Evolutionary conservation across 306 rosid species (phyloP), one percentile per base, ranked within the genome.

Genomic region (Sesbania bispinosa): DNA sequence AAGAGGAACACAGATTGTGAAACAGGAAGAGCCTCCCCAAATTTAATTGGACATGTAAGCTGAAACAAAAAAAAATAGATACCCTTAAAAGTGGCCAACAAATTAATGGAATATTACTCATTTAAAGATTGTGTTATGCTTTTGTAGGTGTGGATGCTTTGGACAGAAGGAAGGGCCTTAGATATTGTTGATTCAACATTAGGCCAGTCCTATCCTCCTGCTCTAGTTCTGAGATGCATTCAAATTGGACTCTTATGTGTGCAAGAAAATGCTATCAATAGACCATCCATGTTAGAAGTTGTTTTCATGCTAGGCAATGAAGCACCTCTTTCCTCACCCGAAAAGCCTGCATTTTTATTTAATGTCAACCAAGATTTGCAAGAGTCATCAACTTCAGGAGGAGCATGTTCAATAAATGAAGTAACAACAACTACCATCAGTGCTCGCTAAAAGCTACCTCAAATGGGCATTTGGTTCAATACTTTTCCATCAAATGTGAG

Each of bases 71-170:
- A 15, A 7, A 13, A 74, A 10, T 13, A 26, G 16, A 45, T 27
- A 29, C 2, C 10, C 19, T 41, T 43, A 55, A 64, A n/a, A n/a
- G n/a, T 67, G 48, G 35, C 9, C 10, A 48, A 32, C 30, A 19
- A 18, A 54, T 30, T 41, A 42, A n/a, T 42, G 15, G 18, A 21
- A 26, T 11, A 1, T 11, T 29, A 63, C 10, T 54, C 35, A 30
- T 42, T 20, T 21, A 43, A 54, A 9, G 14, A 43, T 21, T 54
- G 3, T 66, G 33, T 23, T 55, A 4, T 67, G 51, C 8, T 26
- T 35, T 48, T 77, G 27, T 36, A 90, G 96, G 88, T 62, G 10
- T 90, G 92, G 97, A 76, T 71, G 3, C 75, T 80, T 6, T 88
- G 95, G 95, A 86, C 26, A 36, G 78, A 79, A 43, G 85, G 78